Base-by-base conservation (phyloP, 257 asterid species). In the Lycium barbarum region DNA sequence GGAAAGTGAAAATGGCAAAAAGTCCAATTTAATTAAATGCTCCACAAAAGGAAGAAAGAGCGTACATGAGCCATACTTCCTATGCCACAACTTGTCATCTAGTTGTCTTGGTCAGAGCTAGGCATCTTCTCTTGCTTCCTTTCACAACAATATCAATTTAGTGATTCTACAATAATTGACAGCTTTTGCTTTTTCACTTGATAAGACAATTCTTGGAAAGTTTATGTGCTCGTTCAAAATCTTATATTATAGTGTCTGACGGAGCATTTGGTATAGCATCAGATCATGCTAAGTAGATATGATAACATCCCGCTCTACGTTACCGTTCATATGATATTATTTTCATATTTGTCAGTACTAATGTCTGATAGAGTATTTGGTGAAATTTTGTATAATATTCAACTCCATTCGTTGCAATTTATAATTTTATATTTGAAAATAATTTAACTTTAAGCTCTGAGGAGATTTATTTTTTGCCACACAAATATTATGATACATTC, bases 71-170 rank as follows among this genome's bases (percentile, higher is more conserved):
- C 85, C 84, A 40, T 82, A 49, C 79, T 38, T 6, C 36, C 47
- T 62, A 22, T 54, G 81, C 68, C 81, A 10, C 68, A 54, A 26
- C 67, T 54, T 85, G 90, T 83, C 82, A 53, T 86, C 68, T 83
- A 73, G 70, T 81, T 83, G 84, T 87, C 90, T 87, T 84, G 58
- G 49, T 51, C 82, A 76, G 63, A 51, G 3, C 78, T 17, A 38
- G 81, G 14, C 81, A 49, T 26, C 63, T 51, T 51, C 63, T 76
- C 81, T 76, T 76, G 81, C 62, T 51, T 76, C 63, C 6, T 13
- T 49, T 26, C 63, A 26, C 47, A 51, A 76, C 82, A 76, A 76
- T 51, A 51, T 76, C 65, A 53, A 51, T 76, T 76, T 45, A 43
- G 80, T 72, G 80, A 43, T 72, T 72, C 80, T 72, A 53, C 65